phyloP scores from a whole-genome alignment of 2,329 filamentous ascomycete species.

The Didymella segeticola region DNA sequence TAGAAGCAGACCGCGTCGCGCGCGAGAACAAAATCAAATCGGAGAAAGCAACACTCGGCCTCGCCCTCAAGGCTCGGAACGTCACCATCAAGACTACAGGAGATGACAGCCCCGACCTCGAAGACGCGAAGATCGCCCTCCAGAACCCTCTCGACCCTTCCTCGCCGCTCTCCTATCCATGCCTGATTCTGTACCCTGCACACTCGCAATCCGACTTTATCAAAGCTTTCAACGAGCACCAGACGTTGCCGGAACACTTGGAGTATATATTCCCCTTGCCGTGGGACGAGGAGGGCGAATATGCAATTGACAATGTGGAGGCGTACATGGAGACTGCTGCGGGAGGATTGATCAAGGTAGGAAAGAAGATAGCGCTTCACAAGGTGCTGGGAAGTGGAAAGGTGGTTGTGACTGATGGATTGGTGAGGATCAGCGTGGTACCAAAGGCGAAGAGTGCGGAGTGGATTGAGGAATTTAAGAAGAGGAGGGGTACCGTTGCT shows the following conservation, averaged over 20 bases:
- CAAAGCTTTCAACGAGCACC: constrained; percentile 81
- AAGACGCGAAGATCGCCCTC: constrained; percentile 77
- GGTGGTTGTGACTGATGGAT: constrained; percentile 84
- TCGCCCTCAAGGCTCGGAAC: constrained; percentile 69
- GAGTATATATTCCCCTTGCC: constrained; percentile 85
- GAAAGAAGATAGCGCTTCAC: constrained; percentile 79
- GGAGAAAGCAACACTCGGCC: constrained; percentile 61
- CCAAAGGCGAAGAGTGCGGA: constrained; percentile 70
- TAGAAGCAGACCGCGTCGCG: constrained; percentile 64
- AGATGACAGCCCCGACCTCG: constrained; percentile 79
- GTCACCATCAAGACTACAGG: constrained; percentile 75
- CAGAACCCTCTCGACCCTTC: constrained; percentile 75
- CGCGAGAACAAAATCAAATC: constrained; percentile 62
- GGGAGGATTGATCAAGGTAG: constrained; percentile 86
- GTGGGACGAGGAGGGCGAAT: constrained; percentile 78
- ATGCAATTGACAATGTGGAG: constrained; percentile 72
- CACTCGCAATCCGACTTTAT: constrained; percentile 87
- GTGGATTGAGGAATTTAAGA: constrained; percentile 90
- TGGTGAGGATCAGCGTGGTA: constrained; percentile 83
- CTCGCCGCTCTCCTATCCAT: constrained; percentile 76
- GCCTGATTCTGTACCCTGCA: constrained; percentile 84
- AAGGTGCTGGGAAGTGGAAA: constrained; percentile 78
- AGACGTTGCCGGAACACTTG: constrained; percentile 78
- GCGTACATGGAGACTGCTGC: constrained; percentile 85
- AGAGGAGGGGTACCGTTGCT: constrained; percentile 57